Evolutionary conservation across 345 rosid genomes (phyloP).

Genomic region (Kandelia obovata): DNA sequence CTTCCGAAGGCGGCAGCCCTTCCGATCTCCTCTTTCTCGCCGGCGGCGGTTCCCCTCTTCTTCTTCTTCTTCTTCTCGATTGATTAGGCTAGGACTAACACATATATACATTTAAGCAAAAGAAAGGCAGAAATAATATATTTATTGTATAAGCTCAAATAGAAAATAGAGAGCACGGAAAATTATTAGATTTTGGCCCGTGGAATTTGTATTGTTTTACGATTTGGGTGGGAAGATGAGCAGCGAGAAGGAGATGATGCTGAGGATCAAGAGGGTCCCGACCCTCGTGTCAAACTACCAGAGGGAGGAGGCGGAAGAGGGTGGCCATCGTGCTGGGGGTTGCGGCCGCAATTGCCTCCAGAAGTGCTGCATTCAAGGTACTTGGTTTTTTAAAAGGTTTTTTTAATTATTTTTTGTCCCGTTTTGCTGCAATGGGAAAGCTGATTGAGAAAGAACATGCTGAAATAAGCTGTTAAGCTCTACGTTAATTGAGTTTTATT

Average conservation of each 20-base stretch:
- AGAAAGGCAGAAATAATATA: background rate
- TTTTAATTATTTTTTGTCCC: too few relatives aligned
- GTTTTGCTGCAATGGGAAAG: background rate
- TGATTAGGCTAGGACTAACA: conserved; percentile 10
- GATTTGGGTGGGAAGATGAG: background rate
- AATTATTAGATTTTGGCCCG: too few relatives aligned
- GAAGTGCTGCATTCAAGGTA: conserved; percentile 75
- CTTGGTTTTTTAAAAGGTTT: background rate
- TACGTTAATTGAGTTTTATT: too few relatives aligned
- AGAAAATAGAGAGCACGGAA: too few relatives aligned
- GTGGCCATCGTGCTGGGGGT: conserved; percentile 48
- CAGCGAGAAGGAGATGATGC: conserved; percentile 41
- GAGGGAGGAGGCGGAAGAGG: conserved; percentile 65
- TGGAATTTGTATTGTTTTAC: background rate
- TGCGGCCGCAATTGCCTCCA: conserved; percentile 79
- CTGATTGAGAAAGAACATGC: background rate
- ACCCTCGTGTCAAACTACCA: conserved; percentile 79
- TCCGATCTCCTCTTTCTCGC: conserved; percentile 99
- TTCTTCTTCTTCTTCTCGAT: conserved; percentile 5
- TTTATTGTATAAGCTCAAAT: too few relatives aligned
- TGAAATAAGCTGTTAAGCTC: too few relatives aligned
- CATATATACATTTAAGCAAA: background rate
- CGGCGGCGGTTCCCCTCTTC: conserved; percentile 65
- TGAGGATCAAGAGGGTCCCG: conserved; percentile 83
- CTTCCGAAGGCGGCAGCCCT: conserved; percentile 99